Evolutionary conservation across 305 asterid genomes (phyloP), one percentile per base, ranked within the genome.

Genomic region (Fraxinus velutina): DNA sequence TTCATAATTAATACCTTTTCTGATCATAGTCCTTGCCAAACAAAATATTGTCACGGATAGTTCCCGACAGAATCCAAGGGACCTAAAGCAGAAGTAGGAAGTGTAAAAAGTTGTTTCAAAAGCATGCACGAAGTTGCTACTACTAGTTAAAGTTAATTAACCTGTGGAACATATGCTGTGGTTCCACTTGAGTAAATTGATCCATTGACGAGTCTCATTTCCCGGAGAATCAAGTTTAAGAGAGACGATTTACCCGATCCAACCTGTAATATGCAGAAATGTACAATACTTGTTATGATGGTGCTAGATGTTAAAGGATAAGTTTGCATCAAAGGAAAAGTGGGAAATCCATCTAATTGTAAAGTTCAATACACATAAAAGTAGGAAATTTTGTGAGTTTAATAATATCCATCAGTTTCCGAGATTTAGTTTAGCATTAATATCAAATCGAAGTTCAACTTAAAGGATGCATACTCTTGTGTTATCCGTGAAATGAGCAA

Each of bases 231-330:
- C 89, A 90, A 78, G 85, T 93, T 94, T 77, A 96, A 83, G 76
- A 96, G 89, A 60, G 98, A 92, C 60, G 99, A 96, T 91, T 96
- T 96, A 71, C 99, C 99, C 27, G 99, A 96, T 52, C 99, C 98
- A 86, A 96, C 97, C 99, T 96, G 88, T 77, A 84, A 82, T 70
- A 70, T 79, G 37, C 10, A 80, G 82, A 52, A 39, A 72, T 15
- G 36, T 30, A n/a, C 44, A 30, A 32, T 70, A 70, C 75, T 29
- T 24, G 42, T 29, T 30, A 32, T 30, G 12, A 70, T 70, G 22
- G 75, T 32, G 75, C 42, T 15, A 24, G 44, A 70, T 70, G 24
- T 70, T 30, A 70, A 29, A 24, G 32, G 72, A 24, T 22, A 22
- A 70, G 75, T 30, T 70, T 70, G 13, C 24, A 70, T 70, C 75